Base-by-base conservation (phyloP, 2,329 filamentous ascomycete genomes). In the Cladosporium oxysporum region DNA sequence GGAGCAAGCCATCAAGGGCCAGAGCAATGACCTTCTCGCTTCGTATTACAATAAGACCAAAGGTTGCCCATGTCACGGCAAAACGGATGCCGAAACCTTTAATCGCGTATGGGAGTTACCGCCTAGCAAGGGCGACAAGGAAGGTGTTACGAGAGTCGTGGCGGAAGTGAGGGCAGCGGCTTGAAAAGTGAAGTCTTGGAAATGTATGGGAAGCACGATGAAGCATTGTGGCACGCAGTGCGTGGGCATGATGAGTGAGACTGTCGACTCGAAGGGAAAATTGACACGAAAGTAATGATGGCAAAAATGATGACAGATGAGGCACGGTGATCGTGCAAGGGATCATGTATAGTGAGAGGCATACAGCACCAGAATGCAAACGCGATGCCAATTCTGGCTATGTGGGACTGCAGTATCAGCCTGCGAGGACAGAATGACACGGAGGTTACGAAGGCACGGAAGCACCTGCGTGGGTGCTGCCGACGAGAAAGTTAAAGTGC, bases 61-160 rank as follows among this genome's bases (percentile, higher is more conserved):
- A 11, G 71, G 69, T 37, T 77, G 75, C 64, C 60, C 66, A 5
- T 77, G 75, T 67, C 74, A 76, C 59, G 70, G 69, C 28, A 65
- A 71, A n/a, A 67, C 67, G 8, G 67, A 72, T 35, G 71, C 72
- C 21, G 74, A 73, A 26, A 61, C 41, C 12, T 69, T 76, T 41
- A 69, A 71, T 26, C 69, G 71, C 44, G 69, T 76, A 59, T 77
- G 75, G 75, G 71, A 73, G 59, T 58, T 76, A 26, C 72, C 74
- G 23, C 61, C 63, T 14, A 65, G 69, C 49, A 61, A 69, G 50
- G 66, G 66, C 21, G 62, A 65, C 21, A 70, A 69, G 53, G 66
- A 69, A 23, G 71, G 72, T 10, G 66, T 74, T 31, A 73, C 69
- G 28, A 65, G 71, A 59, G 72, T 71, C 8, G 69, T 76, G 55